These are phyloP conservation scores for Aristolochia fimbriata DNA, from an alignment of 164 flowering plant species.

Conservation along the genomic window DNA sequence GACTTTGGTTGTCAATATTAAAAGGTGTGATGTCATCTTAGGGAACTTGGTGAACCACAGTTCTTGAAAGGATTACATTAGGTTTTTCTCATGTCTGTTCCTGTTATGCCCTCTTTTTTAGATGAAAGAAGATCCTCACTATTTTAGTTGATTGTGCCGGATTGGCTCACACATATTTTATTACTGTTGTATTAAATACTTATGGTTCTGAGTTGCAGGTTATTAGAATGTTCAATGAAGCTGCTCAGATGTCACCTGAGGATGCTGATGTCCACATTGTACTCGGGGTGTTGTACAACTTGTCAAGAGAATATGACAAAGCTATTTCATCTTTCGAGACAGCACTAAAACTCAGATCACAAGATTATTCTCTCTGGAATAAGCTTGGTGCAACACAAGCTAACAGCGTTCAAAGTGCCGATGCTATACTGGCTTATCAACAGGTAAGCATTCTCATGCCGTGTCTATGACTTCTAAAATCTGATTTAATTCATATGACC, in stretches of 20 bases:
- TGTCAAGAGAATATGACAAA: constrained; percentile 88
- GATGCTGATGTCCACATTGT: constrained; percentile 97
- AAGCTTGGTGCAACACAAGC: constrained; percentile 99
- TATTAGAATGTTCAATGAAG: constrained; percentile 67
- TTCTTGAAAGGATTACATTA: no score
- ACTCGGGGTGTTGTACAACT: constrained; percentile 81
- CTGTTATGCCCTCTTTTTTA: no score
- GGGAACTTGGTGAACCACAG: no score
- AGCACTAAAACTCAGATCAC: constrained; percentile 82
- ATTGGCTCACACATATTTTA: background rate
- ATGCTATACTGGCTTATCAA: constrained; percentile 92
- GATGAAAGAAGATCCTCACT: no score
- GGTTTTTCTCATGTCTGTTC: no score
- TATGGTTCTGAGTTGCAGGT: constrained; percentile 36
- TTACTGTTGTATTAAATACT: background rate
- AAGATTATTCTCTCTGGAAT: constrained; percentile 97
- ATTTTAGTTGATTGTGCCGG: background rate
- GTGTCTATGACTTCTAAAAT: no score
- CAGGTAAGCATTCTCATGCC: constrained; percentile 32
- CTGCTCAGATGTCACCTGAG: constrained; percentile 81
- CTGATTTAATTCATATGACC: background rate
- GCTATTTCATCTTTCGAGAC: constrained; percentile 73
- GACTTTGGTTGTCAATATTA: no score
- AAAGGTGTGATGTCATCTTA: no score
- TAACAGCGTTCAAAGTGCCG: constrained; percentile 93